Base-by-base conservation (phyloP, 2,329 filamentous ascomycete genomes). In the Chalaropsis thielavioides region DNA sequence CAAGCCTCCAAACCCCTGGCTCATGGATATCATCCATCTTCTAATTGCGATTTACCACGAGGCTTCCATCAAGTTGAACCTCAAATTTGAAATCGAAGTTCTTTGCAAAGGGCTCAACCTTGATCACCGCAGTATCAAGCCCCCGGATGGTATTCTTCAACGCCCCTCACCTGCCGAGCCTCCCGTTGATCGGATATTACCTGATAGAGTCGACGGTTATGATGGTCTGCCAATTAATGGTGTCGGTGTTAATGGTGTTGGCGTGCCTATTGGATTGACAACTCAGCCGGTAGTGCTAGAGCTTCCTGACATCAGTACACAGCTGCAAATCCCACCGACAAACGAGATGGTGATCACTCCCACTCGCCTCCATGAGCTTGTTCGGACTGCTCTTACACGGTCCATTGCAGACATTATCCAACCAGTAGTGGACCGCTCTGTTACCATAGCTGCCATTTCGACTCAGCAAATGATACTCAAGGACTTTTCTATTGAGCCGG, bases 41-140 rank as follows among this genome's bases (percentile, higher is more conserved):
- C 81, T 99, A 43, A 89, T 96, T 70, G 95, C 99, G 72, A 81
- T 99, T 3, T 99, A 99, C 72, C 88, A 96, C 71, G 88, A 89
- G 71, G 90, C 90, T 15, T 92, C 96, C 70, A 79, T 99, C 65
- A 97, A 97, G 74, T 82, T 99, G 44, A 97, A 97, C 70, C 85
- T 96, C 62, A 99, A 97, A 71, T 99, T 99, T 70, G 94, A 99
- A 74, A 97, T 99, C 66, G 94, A 99, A 75, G 92, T 99, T 31
- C 81, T 99, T 27, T 99, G 92, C 79, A 95, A 95, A 73, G 92
- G 92, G 13, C 79, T 99, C 17, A 87, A 87, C 64, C 80, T 97
- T n/a, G 91, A 97, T 68, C 88, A 96, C 75, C 96, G 95, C 76
- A 87, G 83, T 67, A 91, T 97, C 68, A 88, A 95, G 70, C 90